Base-by-base conservation (phyloP, 1,139 yeast species). In the Hanseniaspora uvarum region DNA sequence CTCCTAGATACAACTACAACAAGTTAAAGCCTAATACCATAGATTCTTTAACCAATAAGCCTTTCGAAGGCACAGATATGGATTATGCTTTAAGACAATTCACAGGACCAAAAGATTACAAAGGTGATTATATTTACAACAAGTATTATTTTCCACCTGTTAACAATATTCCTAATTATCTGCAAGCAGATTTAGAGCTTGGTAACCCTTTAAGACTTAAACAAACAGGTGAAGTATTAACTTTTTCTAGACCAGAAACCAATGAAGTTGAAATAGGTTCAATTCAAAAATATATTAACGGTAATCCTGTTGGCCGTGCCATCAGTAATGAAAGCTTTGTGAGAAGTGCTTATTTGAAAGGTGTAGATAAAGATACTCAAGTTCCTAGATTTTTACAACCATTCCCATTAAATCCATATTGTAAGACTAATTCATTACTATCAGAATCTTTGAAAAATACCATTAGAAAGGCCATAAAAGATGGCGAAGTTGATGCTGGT, bases 121-220 rank as follows among this genome's bases (percentile, higher is more conserved):
- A 85, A 64, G 96, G 96, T 31, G 89, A 87, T 61, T 86, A 86
- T 69, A 73, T 74, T 59, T 70, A 79, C 63, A 89, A 88, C 73
- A 86, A 82, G 65, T 85, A 86, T 68, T 81, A 77, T 62, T 74
- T 76, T 60, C 83, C 94, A 14, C 83, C 89, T 16, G 81, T 77
- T 60, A 72, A 84, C 63, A 87, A 86, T 64, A 71, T 72, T 43
- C 86, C 95, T 26, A 86, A 82, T 61, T 89, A 84, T 68, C 74
- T 87, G 36, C 79, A 79, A 41, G 86, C 84, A 28, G 79, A 78
- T 59, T 56, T 65, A 28, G 80, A 73, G 61, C 66, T 68, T 52
- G 79, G 78, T 26, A 66, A 66, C 49, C 61, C 76, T 23, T 62
- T 72, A 50, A 61, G 67, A 28, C 71, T 71, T 53, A 70, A 78